These are phyloP conservation scores for Lepiota subincarnata DNA, from an alignment of 768 basidiomycete species.

Conservation along the genomic window DNA sequence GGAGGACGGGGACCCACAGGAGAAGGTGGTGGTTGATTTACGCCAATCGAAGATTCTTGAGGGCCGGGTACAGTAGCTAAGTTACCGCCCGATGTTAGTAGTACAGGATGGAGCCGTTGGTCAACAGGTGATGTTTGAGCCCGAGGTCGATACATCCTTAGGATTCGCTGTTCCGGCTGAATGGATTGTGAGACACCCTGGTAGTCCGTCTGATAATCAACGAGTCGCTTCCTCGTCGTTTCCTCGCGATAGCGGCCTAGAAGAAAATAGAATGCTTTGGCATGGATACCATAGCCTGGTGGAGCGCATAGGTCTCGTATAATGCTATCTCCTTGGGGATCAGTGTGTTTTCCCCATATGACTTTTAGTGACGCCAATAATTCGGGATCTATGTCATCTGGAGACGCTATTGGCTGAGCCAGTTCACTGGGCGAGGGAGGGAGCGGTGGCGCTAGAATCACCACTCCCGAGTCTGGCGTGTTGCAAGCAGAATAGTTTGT, in stretches of 20 bases:
- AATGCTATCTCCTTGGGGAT: slow-evolving; percentile 48
- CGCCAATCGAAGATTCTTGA: slow-evolving; percentile 15
- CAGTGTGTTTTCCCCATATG: slow-evolving; percentile 78
- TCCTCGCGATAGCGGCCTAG: slow-evolving; percentile 73
- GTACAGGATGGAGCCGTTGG: slow-evolving; percentile 15
- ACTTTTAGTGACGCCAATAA: slow-evolving; percentile 74
- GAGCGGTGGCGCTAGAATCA: slow-evolving; percentile 34
- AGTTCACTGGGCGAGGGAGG: slow-evolving; percentile 67
- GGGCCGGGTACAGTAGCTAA: background rate
- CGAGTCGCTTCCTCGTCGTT: slow-evolving; percentile 25
- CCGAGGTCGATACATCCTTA: slow-evolving; percentile 17
- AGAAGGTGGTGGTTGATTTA: slow-evolving; percentile 12
- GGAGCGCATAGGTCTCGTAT: slow-evolving; percentile 66
- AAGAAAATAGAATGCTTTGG: slow-evolving; percentile 88
- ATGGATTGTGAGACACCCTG: slow-evolving; percentile 15
- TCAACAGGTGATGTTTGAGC: slow-evolving; percentile 15
- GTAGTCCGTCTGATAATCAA: slow-evolving; percentile 44
- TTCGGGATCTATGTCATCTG: slow-evolving; percentile 69
- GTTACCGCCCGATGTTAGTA: background rate
- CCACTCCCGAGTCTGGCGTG: slow-evolving; percentile 21
- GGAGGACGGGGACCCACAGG: slow-evolving; percentile 16
- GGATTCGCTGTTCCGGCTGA: slow-evolving; percentile 25
- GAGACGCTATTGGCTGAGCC: slow-evolving; percentile 64
- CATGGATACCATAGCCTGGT: slow-evolving; percentile 64
- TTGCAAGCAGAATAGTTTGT: slow-evolving; percentile 42